Percentiles rank a stretch among this genome's conserved stretches.
Evolutionary conservation across 164 flowering plant genomes (phyloP).

Genomic region (Nymphaea colorata): DNA sequence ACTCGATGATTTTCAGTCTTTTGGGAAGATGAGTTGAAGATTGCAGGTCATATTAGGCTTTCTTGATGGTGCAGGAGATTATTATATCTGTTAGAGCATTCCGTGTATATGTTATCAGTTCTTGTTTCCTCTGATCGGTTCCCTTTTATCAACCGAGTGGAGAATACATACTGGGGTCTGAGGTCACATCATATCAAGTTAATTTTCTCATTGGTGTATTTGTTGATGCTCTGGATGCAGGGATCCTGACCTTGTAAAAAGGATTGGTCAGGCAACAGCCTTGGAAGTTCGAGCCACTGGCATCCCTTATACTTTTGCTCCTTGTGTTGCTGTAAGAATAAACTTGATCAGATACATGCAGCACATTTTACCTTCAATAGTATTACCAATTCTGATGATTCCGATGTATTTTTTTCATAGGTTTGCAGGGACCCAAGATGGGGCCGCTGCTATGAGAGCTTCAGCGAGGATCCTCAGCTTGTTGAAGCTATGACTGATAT

Average conservation of each 20-base stretch:
- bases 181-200: too few species aligned
- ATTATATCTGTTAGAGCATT: too few species aligned
- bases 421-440: conserved; percentile 74
- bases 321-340: conserved; percentile 58
- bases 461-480: conserved; percentile 50
- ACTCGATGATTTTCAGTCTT: not conserved
- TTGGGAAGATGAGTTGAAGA: not conserved
- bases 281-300: conserved; percentile 72
- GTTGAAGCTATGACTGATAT: conserved; percentile 42
- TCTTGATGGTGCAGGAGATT: not conserved
- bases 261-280: conserved; percentile 66
- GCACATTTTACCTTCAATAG: not conserved
- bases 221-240: conserved; percentile 11
- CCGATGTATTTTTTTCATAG: conserved; percentile 11
- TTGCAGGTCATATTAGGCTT: not conserved
- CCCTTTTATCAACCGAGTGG: too few species aligned
- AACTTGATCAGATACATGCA: not conserved
- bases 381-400: not conserved
- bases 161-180: too few species aligned
- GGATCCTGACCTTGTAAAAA: conserved; percentile 48
- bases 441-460: conserved; percentile 74
- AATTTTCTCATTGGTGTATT: too few species aligned
- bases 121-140: too few species aligned
- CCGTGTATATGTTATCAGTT: too few species aligned
- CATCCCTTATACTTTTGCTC: conserved; percentile 65